These are phyloP conservation scores for Stephania yunnanensis DNA, from an alignment of 164 flowering plant genomes.

Conservation along the genomic window DNA sequence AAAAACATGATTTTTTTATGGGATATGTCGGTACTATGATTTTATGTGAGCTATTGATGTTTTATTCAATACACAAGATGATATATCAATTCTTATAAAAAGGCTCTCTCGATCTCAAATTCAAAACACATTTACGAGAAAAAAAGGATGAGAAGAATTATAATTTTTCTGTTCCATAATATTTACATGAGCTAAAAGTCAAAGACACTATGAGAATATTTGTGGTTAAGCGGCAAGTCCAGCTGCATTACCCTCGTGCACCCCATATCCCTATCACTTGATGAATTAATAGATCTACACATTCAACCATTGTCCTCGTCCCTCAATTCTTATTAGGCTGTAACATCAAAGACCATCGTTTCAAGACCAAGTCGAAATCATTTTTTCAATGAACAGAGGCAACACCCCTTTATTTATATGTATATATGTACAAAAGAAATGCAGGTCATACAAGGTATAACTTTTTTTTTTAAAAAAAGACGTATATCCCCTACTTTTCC, in stretches of 20 bases:
- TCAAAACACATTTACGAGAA: slow-evolving; percentile 8
- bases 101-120: neutral
- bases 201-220: neutral
- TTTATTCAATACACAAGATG: slow-evolving; percentile 1
- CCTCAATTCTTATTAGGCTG: slow-evolving; percentile 12
- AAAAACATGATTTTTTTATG: neutral
- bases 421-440: no score
- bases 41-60: neutral
- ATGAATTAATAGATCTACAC: slow-evolving; percentile 4
- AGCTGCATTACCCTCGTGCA: neutral
- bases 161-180: slow-evolving; percentile 8
- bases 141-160: slow-evolving; percentile 5
- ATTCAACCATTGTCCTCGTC: slow-evolving; percentile 19
- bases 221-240: neutral
- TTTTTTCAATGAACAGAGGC: no score
- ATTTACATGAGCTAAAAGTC: slow-evolving; percentile 23
- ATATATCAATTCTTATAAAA: neutral
- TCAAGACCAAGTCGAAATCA: no score
- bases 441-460: no score
- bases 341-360: no score
- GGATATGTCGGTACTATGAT: neutral
- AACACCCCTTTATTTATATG: no score
- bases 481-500: no score
- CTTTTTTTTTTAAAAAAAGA: no score
- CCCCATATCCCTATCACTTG: neutral